Base-by-base conservation (phyloP, 495 filamentous ascomycete species). In the Penicillium bovifimosum region DNA sequence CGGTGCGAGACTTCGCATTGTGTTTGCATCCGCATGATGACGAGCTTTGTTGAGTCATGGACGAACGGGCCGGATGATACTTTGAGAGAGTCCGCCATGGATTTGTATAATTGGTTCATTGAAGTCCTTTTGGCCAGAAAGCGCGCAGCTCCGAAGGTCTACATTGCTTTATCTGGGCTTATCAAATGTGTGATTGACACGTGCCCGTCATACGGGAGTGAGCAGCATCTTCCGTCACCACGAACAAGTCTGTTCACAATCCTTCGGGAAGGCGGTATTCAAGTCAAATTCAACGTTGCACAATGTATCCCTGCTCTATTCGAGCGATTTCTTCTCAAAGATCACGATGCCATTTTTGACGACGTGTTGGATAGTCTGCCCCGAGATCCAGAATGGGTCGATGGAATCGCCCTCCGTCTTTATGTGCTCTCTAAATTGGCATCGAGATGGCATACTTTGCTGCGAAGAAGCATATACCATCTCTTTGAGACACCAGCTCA, bases 401-500 rank as follows among this genome's bases (percentile, higher is more conserved):
- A 96, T 71, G 91, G 91, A 5, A 90, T 97, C 54, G 89, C 90
- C 3, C 76, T 93, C 38, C 84, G 95, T 13, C 71, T 97, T 7
- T 82, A 87, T 59, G 80, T 87, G 24, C 74, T 96, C 9, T 77
- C 83, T 5, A 79, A 79, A 54, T 70, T 99, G 34, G 92, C 86
- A 38, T 86, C 88, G 26, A 65, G 68, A 54, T 96, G 87, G 91
- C 82, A 84, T 50, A 95, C 87, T 6, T 76, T 92, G 47, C 73
- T 91, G 41, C 86, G 88, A 44, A 85, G 85, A 53, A 86, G 86
- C 54, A 86, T 95, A 16, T 97, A 96, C 65, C 85, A 91, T 66
- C 90, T 96, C 18, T 93, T 96, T 58, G 93, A 96, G 66, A 90
- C 83, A 0, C 84, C 93, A 1, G 90, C 84, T 6, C 79, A 79